Evolutionary conservation across 2,329 filamentous ascomycete genomes (phyloP).

Genomic region (Aspergillus viridinutans): DNA sequence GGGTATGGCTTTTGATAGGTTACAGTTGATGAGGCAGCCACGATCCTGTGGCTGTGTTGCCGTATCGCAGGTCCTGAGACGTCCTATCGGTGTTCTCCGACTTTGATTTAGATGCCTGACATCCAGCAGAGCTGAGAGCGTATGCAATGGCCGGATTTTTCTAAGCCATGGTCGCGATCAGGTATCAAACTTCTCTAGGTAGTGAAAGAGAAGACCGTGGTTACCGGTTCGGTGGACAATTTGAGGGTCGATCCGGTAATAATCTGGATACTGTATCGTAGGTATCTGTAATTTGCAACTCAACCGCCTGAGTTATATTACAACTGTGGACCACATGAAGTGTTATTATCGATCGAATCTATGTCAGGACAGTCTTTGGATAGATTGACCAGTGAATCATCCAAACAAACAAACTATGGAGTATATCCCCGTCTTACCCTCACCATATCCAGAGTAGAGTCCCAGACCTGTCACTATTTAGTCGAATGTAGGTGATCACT

Average conservation of each 20-base stretch:
- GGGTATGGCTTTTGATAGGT: too few species aligned
- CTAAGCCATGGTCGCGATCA: too few species aligned
- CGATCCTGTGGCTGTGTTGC: not conserved
- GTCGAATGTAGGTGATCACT: conserved; percentile 6
- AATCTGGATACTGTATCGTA: not conserved
- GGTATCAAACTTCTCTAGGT: not conserved
- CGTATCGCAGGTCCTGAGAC: not conserved
- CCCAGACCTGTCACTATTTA: not conserved
- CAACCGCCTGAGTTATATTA: not conserved
- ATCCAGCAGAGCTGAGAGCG: too few species aligned
- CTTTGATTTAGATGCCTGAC: not conserved
- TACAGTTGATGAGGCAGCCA: too few species aligned
- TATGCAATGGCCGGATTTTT: too few species aligned
- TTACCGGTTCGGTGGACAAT: not conserved
- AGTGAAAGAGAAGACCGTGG: not conserved
- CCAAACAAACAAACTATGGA: too few species aligned
- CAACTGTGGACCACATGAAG: too few species aligned
- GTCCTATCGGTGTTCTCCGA: not conserved
- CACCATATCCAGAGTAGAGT: not conserved
- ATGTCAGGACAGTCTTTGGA: too few species aligned
- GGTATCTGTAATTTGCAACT: not conserved
- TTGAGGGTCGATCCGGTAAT: not conserved
- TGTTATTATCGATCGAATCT: too few species aligned
- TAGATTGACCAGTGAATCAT: too few species aligned
- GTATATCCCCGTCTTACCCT: not conserved